These are phyloP conservation scores for Kingdonia uniflora DNA, from an alignment of 164 flowering plant genomes.

Conservation along the genomic window DNA sequence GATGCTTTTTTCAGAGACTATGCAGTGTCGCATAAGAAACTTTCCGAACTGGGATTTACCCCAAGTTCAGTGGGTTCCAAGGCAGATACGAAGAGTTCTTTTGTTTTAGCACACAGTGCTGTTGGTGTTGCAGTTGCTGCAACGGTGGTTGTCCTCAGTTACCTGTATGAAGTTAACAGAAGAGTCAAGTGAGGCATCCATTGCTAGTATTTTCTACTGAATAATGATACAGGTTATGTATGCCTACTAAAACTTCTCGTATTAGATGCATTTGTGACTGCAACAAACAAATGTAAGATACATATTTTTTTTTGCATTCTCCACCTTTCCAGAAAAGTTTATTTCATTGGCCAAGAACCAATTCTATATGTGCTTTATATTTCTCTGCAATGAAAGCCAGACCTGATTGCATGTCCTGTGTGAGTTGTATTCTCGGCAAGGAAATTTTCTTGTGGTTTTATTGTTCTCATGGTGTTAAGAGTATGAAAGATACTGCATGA, in stretches of 20 bases:
- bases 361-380: not conserved
- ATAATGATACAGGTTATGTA: not conserved
- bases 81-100: constrained; percentile 13
- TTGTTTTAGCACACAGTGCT: constrained; percentile 19
- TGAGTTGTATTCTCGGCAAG: constrained; percentile 46
- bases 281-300: no score
- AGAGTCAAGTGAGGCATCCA: constrained; percentile 9
- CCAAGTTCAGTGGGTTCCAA: constrained; percentile 21
- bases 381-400: not conserved
- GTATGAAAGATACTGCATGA: no score
- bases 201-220: not conserved
- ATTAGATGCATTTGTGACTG: no score
- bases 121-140: constrained; percentile 34
- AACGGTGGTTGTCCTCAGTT: constrained; percentile 28
- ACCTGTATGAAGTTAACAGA: constrained; percentile 24
- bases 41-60: constrained; percentile 82
- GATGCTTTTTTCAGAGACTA: constrained; percentile 80
- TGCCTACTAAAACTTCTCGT: not conserved
- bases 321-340: no score
- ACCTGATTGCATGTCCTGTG: constrained; percentile 10
- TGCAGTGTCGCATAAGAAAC: constrained; percentile 80
- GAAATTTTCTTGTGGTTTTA: constrained; percentile 25
- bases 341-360: no score
- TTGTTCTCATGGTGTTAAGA: no score
- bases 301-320: no score